phyloP scores from a whole-genome alignment of 176 grass and related monocot species.

The Miscanthus lutarioriparius region DNA sequence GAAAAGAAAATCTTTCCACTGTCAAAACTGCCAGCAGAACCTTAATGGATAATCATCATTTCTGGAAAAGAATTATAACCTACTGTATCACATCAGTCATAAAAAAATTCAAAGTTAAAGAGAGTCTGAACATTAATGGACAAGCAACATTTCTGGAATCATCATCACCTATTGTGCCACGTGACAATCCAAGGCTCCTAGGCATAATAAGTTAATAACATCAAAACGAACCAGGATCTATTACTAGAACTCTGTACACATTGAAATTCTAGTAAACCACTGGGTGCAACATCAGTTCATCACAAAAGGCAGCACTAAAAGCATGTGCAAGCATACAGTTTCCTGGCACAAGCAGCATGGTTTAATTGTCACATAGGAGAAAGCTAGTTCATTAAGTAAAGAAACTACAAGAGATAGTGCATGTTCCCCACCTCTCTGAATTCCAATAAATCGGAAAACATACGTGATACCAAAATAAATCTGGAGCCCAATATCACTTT shows the following conservation, averaged over 20 bases:
- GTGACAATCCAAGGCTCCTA: not conserved
- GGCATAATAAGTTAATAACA: not conserved
- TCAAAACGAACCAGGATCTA: not conserved
- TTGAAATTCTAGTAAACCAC: not conserved
- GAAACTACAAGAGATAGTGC: not conserved
- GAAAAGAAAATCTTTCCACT: not conserved
- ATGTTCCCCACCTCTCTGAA: not conserved
- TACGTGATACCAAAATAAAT: not conserved
- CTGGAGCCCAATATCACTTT: not conserved
- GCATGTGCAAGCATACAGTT: slow-evolving; percentile 29
- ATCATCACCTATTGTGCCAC: not conserved
- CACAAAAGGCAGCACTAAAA: slow-evolving; percentile 30
- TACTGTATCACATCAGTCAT: not conserved
- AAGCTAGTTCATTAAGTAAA: slow-evolving; percentile 12
- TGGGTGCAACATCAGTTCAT: not conserved
- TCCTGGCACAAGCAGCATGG: not conserved
- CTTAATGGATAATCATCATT: not conserved
- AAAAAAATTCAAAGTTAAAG: not conserved
- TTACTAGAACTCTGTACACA: not conserved
- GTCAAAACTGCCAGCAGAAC: not conserved
- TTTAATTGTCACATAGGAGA: slow-evolving; percentile 6
- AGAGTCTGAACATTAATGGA: not conserved
- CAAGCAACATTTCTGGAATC: not conserved
- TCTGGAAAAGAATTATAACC: not conserved
- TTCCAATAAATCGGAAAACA: not conserved